phyloP scores from a whole-genome alignment of 768 basidiomycete species.

The Kwoniella mangroviensis region DNA sequence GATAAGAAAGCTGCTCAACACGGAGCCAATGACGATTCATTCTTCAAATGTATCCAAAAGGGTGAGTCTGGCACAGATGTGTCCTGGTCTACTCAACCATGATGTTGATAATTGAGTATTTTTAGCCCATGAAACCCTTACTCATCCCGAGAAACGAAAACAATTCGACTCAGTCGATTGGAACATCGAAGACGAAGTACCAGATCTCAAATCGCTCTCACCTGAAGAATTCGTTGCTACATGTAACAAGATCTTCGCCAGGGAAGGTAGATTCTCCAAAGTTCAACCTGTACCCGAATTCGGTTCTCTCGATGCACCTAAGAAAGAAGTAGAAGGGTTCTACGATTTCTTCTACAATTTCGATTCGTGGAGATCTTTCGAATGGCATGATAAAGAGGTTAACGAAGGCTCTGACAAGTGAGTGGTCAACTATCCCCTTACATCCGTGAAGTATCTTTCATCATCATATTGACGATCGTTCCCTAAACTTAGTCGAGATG shows the following conservation, averaged over 20 bases:
- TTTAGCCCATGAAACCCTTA: constrained; percentile 85
- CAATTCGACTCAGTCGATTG: constrained; percentile 98
- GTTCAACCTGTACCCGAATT: constrained; percentile 79
- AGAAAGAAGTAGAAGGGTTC: constrained; percentile 84
- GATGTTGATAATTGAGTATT: not conserved
- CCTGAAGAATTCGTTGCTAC: constrained; percentile 71
- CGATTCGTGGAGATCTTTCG: constrained; percentile 96
- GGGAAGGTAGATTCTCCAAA: constrained; percentile 91
- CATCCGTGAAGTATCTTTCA: not conserved
- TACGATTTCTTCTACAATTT: constrained; percentile 99
- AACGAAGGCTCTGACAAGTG: constrained; percentile 96
- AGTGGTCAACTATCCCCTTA: constrained; percentile 47
- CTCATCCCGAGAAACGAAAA: constrained; percentile 79
- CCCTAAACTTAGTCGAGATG: constrained; percentile 76
- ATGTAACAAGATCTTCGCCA: constrained; percentile 81
- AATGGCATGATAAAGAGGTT: constrained; percentile 97
- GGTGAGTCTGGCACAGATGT: too few species aligned
- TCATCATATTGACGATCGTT: not conserved
- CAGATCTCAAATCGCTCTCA: constrained; percentile 58
- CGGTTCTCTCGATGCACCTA: constrained; percentile 71
- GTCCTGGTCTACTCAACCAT: too few species aligned
- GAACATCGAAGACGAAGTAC: constrained; percentile 72
- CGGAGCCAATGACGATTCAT: constrained; percentile 86
- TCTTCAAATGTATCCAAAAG: constrained; percentile 99
- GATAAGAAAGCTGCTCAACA: constrained; percentile 77